A percentile compares a stretch with the other conserved stretches of the same genome.
These are phyloP conservation scores for Xenoacremonium recifei DNA, from an alignment of 2,329 filamentous ascomycete genomes.

Conservation along the genomic window DNA sequence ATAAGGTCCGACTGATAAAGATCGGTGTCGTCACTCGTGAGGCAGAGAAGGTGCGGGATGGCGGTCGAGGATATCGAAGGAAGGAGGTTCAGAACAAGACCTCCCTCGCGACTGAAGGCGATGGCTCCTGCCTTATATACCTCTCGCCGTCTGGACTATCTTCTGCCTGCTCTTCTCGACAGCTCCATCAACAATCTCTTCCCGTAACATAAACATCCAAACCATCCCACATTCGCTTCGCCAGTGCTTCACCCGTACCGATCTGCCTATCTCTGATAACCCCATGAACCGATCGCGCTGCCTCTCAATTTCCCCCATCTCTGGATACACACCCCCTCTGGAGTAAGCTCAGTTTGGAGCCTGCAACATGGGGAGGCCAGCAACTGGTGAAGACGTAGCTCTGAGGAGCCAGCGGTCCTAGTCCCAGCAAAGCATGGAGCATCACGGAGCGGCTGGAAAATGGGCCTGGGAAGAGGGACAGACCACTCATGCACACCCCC, in stretches of 20 bases:
- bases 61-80: background rate
- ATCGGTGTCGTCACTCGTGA: background rate
- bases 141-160: no score
- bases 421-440: no score
- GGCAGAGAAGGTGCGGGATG: background rate
- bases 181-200: background rate
- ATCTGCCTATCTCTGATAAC: constrained; percentile 1
- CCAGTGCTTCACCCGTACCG: no score
- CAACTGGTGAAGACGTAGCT: no score
- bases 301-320: background rate
- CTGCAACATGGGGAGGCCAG: no score
- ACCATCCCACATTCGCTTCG: no score
- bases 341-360: no score
- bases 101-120: background rate
- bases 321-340: background rate
- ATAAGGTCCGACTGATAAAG: constrained; percentile 1
- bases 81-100: background rate
- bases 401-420: no score
- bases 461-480: no score
- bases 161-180: background rate
- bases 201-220: background rate
- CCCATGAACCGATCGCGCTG: background rate
- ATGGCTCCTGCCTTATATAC: background rate
- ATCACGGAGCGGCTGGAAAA: no score
- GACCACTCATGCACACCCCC: no score